These are phyloP conservation scores for Saturnispora besseyi DNA, from an alignment of 805 yeast genomes.

Conservation along the genomic window DNA sequence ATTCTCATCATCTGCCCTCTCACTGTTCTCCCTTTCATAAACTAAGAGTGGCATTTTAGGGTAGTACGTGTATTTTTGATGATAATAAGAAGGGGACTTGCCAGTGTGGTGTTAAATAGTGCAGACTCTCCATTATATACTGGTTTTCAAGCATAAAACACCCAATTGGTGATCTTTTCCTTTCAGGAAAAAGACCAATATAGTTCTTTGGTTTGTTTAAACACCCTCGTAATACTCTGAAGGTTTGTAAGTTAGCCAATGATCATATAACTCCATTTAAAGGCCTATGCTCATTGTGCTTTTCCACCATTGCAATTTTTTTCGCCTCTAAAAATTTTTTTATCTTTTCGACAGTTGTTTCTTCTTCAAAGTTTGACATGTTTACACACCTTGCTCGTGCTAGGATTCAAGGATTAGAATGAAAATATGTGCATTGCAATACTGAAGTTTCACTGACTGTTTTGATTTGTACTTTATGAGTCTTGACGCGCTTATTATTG, in stretches of 20 bases:
- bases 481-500: too few species aligned
- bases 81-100: neutral
- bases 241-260: neutral
- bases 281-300: neutral
- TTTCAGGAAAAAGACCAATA: too few species aligned
- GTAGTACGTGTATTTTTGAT: neutral
- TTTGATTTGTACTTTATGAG: too few species aligned
- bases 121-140: neutral
- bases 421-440: neutral
- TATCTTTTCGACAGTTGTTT: neutral
- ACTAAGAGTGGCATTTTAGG: neutral
- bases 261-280: neutral
- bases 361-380: neutral
- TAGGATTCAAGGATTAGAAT: neutral
- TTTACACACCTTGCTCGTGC: neutral
- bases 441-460: too few species aligned
- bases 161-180: too few species aligned
- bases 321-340: neutral
- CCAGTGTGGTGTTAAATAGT: neutral
- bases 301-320: neutral
- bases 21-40: neutral
- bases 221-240: too few species aligned
- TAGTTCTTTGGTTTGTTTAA: too few species aligned
- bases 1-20: neutral
- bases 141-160: neutral